Evolutionary conservation across 2,329 filamentous ascomycete species (phyloP).

Genomic region (Monosporascus sp.): DNA sequence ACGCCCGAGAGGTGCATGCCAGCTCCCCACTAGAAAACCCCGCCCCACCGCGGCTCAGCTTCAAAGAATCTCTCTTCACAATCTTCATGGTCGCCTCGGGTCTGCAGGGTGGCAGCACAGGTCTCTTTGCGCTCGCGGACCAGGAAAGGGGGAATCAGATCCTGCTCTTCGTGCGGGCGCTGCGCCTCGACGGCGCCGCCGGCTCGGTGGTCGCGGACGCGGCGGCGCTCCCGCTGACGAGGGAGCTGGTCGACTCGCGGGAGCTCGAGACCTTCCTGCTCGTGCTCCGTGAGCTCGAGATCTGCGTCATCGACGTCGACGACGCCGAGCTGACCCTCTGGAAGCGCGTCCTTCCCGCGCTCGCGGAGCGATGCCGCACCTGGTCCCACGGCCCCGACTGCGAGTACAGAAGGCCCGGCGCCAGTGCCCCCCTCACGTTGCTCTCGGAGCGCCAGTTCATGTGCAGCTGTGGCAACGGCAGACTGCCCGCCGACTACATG

Average conservation of each 20-base stretch:
- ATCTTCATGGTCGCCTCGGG: constrained; percentile 43
- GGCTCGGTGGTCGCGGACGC: constrained; percentile 41
- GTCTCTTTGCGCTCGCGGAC: constrained; percentile 38
- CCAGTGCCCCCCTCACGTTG: constrained; percentile 34
- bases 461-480: constrained; percentile 41
- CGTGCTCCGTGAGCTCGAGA: constrained; percentile 30
- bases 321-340: constrained; percentile 54
- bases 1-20: constrained; percentile 24
- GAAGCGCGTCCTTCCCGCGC: constrained; percentile 38
- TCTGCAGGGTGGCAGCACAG: constrained; percentile 38
- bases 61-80: constrained; percentile 44
- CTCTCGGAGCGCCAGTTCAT: constrained; percentile 29
- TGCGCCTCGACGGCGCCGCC: constrained; percentile 39
- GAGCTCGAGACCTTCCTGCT: constrained; percentile 35
- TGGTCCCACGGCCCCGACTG: constrained; percentile 38
- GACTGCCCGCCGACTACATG: constrained; percentile 34
- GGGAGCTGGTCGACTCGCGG: constrained; percentile 24
- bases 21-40: constrained; percentile 16
- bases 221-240: constrained; percentile 40
- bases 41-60: constrained; percentile 33
- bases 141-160: constrained; percentile 23
- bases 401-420: constrained; percentile 34
- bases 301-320: constrained; percentile 33
- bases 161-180: constrained; percentile 35
- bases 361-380: constrained; percentile 44